Evolutionary conservation across 1,284 basidiomycete species (phyloP).

Genomic region (Tranzscheliella williamsii): DNA sequence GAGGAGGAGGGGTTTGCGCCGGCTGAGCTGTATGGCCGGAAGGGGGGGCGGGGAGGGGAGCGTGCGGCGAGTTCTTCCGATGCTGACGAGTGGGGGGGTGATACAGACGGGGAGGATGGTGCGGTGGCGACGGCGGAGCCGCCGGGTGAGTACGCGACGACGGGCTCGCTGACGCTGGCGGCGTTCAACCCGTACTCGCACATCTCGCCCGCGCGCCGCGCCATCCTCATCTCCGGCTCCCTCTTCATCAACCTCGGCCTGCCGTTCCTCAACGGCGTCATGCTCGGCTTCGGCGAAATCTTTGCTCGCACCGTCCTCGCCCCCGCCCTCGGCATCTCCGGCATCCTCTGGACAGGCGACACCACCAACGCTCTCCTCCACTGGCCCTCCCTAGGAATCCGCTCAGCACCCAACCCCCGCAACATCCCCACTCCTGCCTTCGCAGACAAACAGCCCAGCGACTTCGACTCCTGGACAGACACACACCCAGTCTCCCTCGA

Average conservation of each 20-base stretch:
- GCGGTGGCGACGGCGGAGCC: conserved; percentile 2
- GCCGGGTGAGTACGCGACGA: conserved; percentile 26
- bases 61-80: conserved; percentile 1
- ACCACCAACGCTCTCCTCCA: conserved; percentile 26
- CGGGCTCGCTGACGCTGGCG: conserved; percentile 51
- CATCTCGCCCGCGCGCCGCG: conserved; percentile 33
- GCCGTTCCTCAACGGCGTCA: conserved; percentile 95
- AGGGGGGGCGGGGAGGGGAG: not conserved
- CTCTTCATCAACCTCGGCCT: conserved; percentile 88
- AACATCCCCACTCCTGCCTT: no score
- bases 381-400: conserved; percentile 11
- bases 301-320: conserved; percentile 83
- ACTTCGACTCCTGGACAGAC: conserved; percentile 30
- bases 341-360: conserved; percentile 25
- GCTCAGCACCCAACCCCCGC: not conserved
- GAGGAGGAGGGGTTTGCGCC: conserved; percentile 20
- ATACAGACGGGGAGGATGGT: conserved; percentile 2
- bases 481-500: conserved; percentile 1
- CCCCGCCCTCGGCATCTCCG: conserved; percentile 48
- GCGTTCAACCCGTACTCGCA: conserved; percentile 42
- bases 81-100: conserved; percentile 4
- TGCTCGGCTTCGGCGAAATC: conserved; percentile 97
- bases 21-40: conserved; percentile 1
- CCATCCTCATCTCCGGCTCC: conserved; percentile 69
- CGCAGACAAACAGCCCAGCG: conserved; percentile 3